phyloP scores from a whole-genome alignment of 2,329 filamentous ascomycete genomes.

The Fusarium pininemorale region DNA sequence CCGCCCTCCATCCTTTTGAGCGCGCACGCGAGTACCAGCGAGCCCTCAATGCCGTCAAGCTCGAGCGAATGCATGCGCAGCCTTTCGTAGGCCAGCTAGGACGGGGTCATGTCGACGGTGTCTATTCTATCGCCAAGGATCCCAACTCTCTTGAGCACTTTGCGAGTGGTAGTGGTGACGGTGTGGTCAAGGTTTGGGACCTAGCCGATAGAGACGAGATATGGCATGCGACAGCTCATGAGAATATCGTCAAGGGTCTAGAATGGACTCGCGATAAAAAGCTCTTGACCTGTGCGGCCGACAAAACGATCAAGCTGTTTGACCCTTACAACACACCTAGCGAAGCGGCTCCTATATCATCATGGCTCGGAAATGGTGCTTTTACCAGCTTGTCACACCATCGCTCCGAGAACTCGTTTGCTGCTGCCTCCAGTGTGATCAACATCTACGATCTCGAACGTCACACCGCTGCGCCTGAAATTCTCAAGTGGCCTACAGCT shows the following conservation, averaged over 20 bases:
- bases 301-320: constrained; percentile 89
- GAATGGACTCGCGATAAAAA: constrained; percentile 89
- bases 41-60: constrained; percentile 80
- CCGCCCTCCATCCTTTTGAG: constrained; percentile 89
- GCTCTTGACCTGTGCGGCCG: constrained; percentile 85
- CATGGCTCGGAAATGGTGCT: constrained; percentile 83
- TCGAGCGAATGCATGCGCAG: constrained; percentile 86
- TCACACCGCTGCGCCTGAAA: constrained; percentile 82
- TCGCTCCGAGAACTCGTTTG: constrained; percentile 80
- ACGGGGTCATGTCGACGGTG: constrained; percentile 88
- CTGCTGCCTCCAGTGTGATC: constrained; percentile 78
- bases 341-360: constrained; percentile 77
- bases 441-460: constrained; percentile 89
- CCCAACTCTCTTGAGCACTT: constrained; percentile 77
- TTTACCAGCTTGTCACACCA: constrained; percentile 90
- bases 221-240: constrained; percentile 84
- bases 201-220: constrained; percentile 75
- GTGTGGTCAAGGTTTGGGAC: constrained; percentile 93
- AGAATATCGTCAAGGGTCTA: constrained; percentile 92
- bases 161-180: constrained; percentile 88
- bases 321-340: constrained; percentile 82
- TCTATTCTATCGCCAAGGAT: constrained; percentile 82
- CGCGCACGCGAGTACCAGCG: constrained; percentile 77
- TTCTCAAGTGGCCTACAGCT: constrained; percentile 85
- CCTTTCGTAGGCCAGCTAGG: constrained; percentile 87